Conservation (phyloP, 371 early-diverging fungal species). For the Circinella umbellata region DNA sequence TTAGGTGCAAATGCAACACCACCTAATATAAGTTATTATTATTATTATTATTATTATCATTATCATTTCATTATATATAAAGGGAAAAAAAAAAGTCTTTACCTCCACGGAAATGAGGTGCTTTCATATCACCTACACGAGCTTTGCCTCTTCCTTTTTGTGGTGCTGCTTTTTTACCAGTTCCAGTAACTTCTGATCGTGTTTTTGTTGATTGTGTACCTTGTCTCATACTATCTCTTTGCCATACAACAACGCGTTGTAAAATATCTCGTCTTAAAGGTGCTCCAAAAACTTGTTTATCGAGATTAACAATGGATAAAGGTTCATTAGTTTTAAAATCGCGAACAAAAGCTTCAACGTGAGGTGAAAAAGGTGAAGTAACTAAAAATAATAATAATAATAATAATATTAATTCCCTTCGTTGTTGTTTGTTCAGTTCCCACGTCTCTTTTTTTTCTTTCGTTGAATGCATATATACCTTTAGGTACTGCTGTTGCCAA, state of each 20-base stretch:
- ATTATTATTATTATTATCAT: no score
- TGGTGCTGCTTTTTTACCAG: slow-evolving; percentile 76
- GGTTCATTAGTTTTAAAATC: slow-evolving; percentile 81
- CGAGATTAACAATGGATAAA: slow-evolving; percentile 75
- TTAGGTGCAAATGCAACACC: slow-evolving; percentile 90
- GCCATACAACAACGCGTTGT: slow-evolving; percentile 87
- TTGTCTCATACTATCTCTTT: slow-evolving; percentile 79
- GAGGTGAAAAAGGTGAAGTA: slow-evolving; percentile 13
- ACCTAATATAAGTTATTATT: slow-evolving; percentile 42
- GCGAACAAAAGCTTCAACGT: slow-evolving; percentile 82
- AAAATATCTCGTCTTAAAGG: slow-evolving; percentile 87
- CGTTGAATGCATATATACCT: background rate
- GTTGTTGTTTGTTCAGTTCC: background rate
- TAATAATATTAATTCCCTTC: background rate
- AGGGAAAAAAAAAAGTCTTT: slow-evolving; percentile 6
- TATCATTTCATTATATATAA: no score
- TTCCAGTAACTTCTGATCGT: slow-evolving; percentile 85
- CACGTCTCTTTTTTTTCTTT: background rate
- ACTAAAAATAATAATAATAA: background rate
- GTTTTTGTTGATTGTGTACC: slow-evolving; percentile 87
- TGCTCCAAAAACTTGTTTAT: slow-evolving; percentile 78
- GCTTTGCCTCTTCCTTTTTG: slow-evolving; percentile 96
- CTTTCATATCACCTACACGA: slow-evolving; percentile 84
- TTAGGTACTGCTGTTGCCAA: slow-evolving; percentile 4
- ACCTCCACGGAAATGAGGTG: slow-evolving; percentile 92